A percentile compares a stretch with the other conserved stretches of the same genome.
These are phyloP conservation scores for Naganishia cerealis DNA, from an alignment of 1,284 basidiomycete genomes.

Conservation along the genomic window DNA sequence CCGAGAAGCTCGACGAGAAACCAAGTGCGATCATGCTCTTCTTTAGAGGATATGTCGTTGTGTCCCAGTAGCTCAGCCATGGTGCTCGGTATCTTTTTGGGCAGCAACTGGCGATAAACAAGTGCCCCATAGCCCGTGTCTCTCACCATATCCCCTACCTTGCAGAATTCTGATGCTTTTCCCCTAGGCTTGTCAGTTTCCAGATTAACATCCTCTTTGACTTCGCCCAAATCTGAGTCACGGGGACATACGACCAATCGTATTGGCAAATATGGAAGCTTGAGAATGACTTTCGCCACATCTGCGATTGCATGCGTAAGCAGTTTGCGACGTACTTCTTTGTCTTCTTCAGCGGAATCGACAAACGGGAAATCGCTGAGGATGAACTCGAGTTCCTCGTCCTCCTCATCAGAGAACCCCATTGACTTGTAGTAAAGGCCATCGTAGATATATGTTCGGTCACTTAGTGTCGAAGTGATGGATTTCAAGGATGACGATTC, in stretches of 20 bases:
- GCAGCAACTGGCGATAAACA: constrained; percentile 4
- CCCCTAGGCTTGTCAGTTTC: too few relatives aligned
- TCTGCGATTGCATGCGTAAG: not conserved
- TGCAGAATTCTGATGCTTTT: not conserved
- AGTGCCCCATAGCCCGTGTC: not conserved
- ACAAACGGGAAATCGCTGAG: not conserved
- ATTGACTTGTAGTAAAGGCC: constrained; percentile 11
- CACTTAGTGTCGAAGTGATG: not conserved
- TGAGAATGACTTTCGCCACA: not conserved
- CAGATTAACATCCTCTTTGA: not conserved
- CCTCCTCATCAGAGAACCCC: not conserved
- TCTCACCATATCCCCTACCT: not conserved
- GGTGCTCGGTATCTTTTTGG: not conserved
- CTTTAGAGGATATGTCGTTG: not conserved
- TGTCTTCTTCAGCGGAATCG: not conserved
- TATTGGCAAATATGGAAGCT: not conserved
- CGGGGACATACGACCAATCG: not conserved
- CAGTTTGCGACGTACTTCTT: constrained; percentile 4
- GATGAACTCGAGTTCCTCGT: constrained; percentile 5
- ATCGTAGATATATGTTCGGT: not conserved
- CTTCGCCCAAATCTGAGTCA: not conserved
- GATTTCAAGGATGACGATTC: not conserved
- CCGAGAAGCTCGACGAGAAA: constrained; percentile 8
- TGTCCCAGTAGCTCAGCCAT: not conserved
- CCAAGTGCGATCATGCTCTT: not conserved